Base-by-base conservation (phyloP, 257 asterid genomes). In the Lavandula angustifolia region DNA sequence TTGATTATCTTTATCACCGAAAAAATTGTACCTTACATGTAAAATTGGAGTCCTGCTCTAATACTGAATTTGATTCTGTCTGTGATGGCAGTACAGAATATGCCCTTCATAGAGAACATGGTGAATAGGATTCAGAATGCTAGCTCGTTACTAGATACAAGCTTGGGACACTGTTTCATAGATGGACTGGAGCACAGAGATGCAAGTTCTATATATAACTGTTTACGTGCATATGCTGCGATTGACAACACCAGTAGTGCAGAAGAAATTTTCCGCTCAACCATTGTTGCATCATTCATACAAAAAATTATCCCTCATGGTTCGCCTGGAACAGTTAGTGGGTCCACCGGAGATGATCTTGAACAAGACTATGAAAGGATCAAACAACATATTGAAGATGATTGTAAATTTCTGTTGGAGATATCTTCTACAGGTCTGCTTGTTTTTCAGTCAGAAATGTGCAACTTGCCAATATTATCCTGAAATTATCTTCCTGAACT, bases 141-240 rank as follows among this genome's bases (percentile, higher is more conserved):
- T 70, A 84, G 87, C 82, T 73, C 70, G 66, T 79, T 87, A 54
- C 78, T 92, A 54, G 92, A 89, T 75, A 78, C 97, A 40, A 86
- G 96, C 81, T 74, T 92, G 82, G 88, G 95, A 47, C 88, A 80
- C 79, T 89, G 96, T 75, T 87, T 92, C 74, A 80, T 79, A 7
- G 96, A 87, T 79, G 99, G 94, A n/a, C 84, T 90, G 82, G 92
- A 87, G 74, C 87, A 92, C 73, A 82, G 73, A 85, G 99, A 92
- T 84, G 94, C 78, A 59, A 84, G 78, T 81, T 94, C 95, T 9
- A 71, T 90, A 62, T 87, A 94, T 87, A 94, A 94, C 70, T 94
- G 99, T 70, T 65, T 94, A 53, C 95, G 99, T 71, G 99, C 99
- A 64, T 94, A 87, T 86, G 97, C 97, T 67, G 95, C 99, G 47